These are phyloP conservation scores for Ascoidea asiatica DNA, from an alignment of 805 yeast genomes.

Conservation along the genomic window DNA sequence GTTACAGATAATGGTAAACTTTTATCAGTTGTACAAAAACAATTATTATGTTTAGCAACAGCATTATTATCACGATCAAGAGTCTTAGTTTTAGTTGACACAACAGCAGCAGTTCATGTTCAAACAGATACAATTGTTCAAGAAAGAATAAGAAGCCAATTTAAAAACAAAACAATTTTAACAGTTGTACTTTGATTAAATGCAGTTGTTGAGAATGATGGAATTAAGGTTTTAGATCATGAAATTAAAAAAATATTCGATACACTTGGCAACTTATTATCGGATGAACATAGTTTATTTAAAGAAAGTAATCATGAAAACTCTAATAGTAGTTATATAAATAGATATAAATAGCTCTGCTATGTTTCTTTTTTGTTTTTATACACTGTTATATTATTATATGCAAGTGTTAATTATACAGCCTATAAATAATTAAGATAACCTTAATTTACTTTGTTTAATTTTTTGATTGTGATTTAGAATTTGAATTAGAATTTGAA, in stretches of 20 bases:
- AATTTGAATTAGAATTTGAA: too few species aligned
- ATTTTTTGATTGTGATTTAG: too few species aligned
- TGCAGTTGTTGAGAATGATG: constrained; percentile 75
- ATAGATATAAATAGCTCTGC: too few species aligned
- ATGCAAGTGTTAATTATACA: too few species aligned
- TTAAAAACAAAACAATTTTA: constrained; percentile 62
- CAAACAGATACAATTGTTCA: constrained; percentile 73
- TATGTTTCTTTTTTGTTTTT: too few species aligned
- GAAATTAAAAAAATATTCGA: constrained; percentile 74
- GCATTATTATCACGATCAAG: constrained; percentile 62
- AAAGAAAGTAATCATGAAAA: too few species aligned
- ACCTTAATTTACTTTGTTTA: too few species aligned
- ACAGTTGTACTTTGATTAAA: constrained; percentile 86
- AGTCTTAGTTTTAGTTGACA: constrained; percentile 72
- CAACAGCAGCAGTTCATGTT: constrained; percentile 80
- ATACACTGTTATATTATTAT: too few species aligned
- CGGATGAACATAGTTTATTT: constrained; percentile 30
- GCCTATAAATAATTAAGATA: too few species aligned
- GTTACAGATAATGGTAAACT: constrained; percentile 71
- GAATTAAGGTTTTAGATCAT: constrained; percentile 55
- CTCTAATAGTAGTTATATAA: too few species aligned
- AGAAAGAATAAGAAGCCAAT: constrained; percentile 61
- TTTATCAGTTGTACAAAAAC: constrained; percentile 79
- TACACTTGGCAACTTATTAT: constrained; percentile 37
- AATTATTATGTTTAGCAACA: constrained; percentile 70